These are phyloP conservation scores for Microthyrium microscopicum DNA, from an alignment of 2,329 filamentous ascomycete species.

Conservation along the genomic window DNA sequence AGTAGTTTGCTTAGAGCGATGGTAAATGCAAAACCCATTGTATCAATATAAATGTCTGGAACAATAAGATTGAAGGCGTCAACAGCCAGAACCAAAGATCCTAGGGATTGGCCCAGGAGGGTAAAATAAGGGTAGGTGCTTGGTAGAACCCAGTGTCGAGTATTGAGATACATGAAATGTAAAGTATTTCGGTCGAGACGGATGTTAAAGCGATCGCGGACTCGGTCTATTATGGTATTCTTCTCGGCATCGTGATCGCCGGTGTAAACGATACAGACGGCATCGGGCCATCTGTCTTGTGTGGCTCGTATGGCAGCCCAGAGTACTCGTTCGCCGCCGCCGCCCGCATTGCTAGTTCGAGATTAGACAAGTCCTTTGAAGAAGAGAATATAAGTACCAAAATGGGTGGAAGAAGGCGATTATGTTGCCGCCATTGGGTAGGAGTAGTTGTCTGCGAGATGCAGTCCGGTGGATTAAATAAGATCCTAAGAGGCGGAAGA, in stretches of 20 bases:
- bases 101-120: constrained; percentile 80
- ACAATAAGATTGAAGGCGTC: constrained; percentile 86
- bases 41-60: constrained; percentile 89
- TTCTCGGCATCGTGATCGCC: constrained; percentile 85
- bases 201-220: constrained; percentile 80
- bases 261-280: constrained; percentile 85
- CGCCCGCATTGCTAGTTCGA: constrained; percentile 92
- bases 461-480: too few relatives aligned
- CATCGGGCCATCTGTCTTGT: constrained; percentile 73
- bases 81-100: constrained; percentile 73
- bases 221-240: constrained; percentile 56
- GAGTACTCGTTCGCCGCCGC: constrained; percentile 85
- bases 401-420: constrained; percentile 97
- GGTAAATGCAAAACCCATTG: constrained; percentile 93
- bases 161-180: constrained; percentile 79
- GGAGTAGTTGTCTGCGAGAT: neutral
- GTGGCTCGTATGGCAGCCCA: constrained; percentile 92
- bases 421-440: constrained; percentile 24
- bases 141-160: constrained; percentile 68
- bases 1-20: constrained; percentile 68
- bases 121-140: constrained; percentile 87
- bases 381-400: constrained; percentile 34
- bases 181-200: constrained; percentile 67
- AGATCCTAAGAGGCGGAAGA: too few relatives aligned
- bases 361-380: constrained; percentile 23